A percentile compares a stretch with the other conserved stretches of the same genome.
Conservation (phyloP, 2,329 filamentous ascomycete genomes). For the Botryosphaeria agaves region DNA sequence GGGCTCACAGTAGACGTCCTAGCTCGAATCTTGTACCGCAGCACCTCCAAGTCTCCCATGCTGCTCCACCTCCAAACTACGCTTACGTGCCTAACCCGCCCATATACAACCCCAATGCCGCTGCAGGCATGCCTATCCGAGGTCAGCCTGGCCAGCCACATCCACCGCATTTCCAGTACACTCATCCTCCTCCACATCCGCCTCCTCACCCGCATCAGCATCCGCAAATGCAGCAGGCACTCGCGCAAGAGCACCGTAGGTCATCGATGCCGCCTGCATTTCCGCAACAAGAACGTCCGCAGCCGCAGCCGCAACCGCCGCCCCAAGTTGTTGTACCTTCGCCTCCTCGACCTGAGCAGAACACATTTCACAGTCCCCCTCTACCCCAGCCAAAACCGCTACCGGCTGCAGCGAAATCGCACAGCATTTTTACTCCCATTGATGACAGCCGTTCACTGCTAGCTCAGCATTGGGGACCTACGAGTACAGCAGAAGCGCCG, state of each 20-base stretch:
- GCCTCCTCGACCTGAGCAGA: conserved; percentile 33
- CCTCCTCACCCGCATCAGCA: no score
- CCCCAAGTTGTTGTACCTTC: conserved; percentile 21
- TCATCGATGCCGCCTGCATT: conserved; percentile 58
- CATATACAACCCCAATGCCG: conserved; percentile 58
- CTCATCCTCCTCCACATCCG: conserved; percentile 12
- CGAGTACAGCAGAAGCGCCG: conserved; percentile 32
- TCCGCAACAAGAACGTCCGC: conserved; percentile 12
- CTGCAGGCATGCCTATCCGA: conserved; percentile 25
- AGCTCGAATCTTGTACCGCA: conserved; percentile 56
- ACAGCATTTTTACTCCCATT: conserved; percentile 95
- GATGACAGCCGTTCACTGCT: conserved; percentile 82
- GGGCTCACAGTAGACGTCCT: conserved; percentile 60
- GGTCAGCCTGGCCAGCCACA: conserved; percentile 17
- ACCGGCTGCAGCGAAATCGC: conserved; percentile 43
- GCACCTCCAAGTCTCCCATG: conserved; percentile 40
- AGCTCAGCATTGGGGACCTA: conserved; percentile 54
- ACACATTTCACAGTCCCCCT: conserved; percentile 34
- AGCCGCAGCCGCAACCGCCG: conserved; percentile 12
- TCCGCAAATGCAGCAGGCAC: conserved; percentile 45
- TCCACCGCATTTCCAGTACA: conserved; percentile 23
- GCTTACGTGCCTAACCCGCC: conserved; percentile 73
- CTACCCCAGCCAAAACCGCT: conserved; percentile 48
- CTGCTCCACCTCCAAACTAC: conserved; percentile 46
- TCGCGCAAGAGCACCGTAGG: conserved; percentile 59